Evolutionary conservation across 2,329 filamentous ascomycete genomes (phyloP), one percentile per base, ranked within the genome.

Genomic region (Aschersonia sp.): DNA sequence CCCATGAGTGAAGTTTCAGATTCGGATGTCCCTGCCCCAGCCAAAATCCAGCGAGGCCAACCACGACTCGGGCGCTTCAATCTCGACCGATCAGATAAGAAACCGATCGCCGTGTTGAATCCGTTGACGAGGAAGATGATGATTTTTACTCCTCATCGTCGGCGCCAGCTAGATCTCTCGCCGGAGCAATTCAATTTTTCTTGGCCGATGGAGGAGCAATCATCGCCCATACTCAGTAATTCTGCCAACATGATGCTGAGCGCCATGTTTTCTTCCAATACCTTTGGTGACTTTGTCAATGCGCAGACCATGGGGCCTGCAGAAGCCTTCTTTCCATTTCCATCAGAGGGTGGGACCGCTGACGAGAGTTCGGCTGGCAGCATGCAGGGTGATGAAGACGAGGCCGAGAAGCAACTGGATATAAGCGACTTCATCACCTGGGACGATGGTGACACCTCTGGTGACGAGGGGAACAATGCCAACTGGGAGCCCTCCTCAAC

Each of bases 211-310:
- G 58, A 67, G 47, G 57, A 66, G 39, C 62, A 70, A 47, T 59
- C 68, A 4, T 70, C 70, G 0, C 78, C 81, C 12, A 78, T 85
- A 57, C 66, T 83, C 51, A 78, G 72, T 59, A 81, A 83, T 50
- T 77, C 79, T 14, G 79, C 81, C 48, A 84, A 87, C 50, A 73
- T 89, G 53, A 88, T 89, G 84, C 79, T 89, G 67, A 82, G 81
- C 45, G 82, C 81, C 55, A 80, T 87, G 66, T 73, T 80, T 47
- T 74, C 73, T 1, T 69, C 68, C 48, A 72, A 72, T 51, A 70
- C 72, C 0, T 75, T 76, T 54, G 73, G 71, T 42, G 73, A 77
- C 56, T 73, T 73, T 49, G 67, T 79, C 62, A 74, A 75, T 53
- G 78, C 76, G 5, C 79, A 85, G 57, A 72, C 79, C n/a, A 72